Evolutionary conservation across 768 basidiomycete genomes (phyloP).

Genomic region (Boletus fagicola): DNA sequence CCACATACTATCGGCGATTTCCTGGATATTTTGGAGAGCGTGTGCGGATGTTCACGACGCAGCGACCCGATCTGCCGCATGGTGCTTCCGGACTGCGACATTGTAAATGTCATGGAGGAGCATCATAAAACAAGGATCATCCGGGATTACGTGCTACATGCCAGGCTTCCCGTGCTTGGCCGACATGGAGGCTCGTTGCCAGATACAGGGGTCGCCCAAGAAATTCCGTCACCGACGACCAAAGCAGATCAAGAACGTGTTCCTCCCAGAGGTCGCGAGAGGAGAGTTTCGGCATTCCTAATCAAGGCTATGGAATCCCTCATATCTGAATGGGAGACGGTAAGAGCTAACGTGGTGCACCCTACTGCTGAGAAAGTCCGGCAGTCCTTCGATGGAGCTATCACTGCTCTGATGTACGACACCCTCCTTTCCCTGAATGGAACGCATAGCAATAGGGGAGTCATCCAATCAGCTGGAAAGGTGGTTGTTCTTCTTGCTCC

Average conservation of each 20-base stretch:
- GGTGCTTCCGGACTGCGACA: constrained; percentile 66
- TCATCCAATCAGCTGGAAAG: constrained; percentile 64
- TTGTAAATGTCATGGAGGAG: constrained; percentile 60
- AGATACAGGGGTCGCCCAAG: not conserved
- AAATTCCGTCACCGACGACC: constrained; percentile 5
- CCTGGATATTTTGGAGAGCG: constrained; percentile 57
- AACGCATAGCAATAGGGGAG: constrained; percentile 52
- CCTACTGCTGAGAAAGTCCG: constrained; percentile 65
- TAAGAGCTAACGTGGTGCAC: constrained; percentile 32
- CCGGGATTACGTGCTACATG: constrained; percentile 66
- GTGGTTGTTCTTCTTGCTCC: constrained; percentile 44
- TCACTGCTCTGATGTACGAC: constrained; percentile 69
- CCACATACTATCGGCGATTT: constrained; percentile 59
- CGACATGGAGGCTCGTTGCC: constrained; percentile 8
- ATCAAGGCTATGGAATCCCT: constrained; percentile 59
- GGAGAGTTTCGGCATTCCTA: constrained; percentile 60
- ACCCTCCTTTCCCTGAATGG: constrained; percentile 65
- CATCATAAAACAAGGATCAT: constrained; percentile 58
- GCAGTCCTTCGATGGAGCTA: constrained; percentile 64
- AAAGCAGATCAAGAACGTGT: constrained; percentile 33
- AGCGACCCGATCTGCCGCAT: constrained; percentile 46
- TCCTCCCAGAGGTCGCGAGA: constrained; percentile 57
- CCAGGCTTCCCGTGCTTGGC: constrained; percentile 51
- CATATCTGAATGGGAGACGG: constrained; percentile 46
- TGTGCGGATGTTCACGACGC: constrained; percentile 55